These are phyloP conservation scores for Physaria fendleri DNA, from an alignment of 345 rosid species.

Conservation along the genomic window DNA sequence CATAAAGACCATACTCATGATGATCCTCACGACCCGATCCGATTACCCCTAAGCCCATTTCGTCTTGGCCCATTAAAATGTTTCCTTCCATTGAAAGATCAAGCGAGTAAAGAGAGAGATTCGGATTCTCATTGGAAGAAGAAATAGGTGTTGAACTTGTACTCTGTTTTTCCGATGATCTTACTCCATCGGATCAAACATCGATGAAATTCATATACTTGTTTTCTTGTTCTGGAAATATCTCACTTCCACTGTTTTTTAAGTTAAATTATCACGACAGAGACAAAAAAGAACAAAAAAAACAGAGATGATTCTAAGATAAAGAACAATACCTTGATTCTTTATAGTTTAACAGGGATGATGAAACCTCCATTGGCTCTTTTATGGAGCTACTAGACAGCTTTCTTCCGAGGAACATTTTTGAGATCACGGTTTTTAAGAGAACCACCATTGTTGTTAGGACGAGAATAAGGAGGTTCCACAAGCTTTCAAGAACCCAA, in stretches of 20 bases:
- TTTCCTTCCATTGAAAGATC: constrained; percentile 49
- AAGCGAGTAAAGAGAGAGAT: constrained; percentile 39
- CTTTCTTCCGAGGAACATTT: neutral
- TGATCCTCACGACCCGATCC: constrained; percentile 26
- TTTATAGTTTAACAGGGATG: neutral
- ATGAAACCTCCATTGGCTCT: too few relatives aligned
- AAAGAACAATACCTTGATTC: constrained; percentile 16
- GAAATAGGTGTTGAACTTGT: constrained; percentile 25
- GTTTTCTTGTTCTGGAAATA: constrained; percentile 24
- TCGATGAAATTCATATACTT: constrained; percentile 46
- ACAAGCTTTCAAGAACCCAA: constrained; percentile 99
- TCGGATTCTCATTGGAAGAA: constrained; percentile 37
- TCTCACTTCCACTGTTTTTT: constrained; percentile 22
- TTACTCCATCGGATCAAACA: constrained; percentile 46
- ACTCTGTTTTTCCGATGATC: constrained; percentile 26
- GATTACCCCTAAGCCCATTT: constrained; percentile 34
- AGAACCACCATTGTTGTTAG: constrained; percentile 16
- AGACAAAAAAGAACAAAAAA: too few relatives aligned
- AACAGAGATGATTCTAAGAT: too few relatives aligned
- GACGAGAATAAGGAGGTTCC: constrained; percentile 48
- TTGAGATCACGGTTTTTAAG: constrained; percentile 16
- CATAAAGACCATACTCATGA: constrained; percentile 20
- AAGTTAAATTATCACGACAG: neutral
- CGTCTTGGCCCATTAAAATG: constrained; percentile 24
- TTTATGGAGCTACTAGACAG: neutral